Evolutionary conservation across 2,329 filamentous ascomycete species (phyloP).

Genomic region (Ophiosphaerella herpotricha): DNA sequence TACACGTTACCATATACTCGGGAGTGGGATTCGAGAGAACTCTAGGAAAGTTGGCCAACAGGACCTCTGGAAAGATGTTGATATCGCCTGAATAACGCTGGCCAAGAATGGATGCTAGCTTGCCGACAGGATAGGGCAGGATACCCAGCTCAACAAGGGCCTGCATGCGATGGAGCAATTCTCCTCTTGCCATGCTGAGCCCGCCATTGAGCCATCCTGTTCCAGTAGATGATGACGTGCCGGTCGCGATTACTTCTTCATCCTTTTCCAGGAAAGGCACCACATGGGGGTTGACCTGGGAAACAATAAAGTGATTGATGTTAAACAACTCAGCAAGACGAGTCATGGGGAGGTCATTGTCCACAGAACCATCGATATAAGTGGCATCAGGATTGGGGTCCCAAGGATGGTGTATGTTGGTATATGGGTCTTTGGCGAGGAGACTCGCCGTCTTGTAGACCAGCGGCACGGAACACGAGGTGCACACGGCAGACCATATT

Average conservation of each 20-base stretch:
- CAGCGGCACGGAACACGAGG: constrained; percentile 89
- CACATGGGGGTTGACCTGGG: constrained; percentile 94
- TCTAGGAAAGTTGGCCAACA: constrained; percentile 71
- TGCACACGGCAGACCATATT: constrained; percentile 96
- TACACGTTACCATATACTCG: constrained; percentile 83
- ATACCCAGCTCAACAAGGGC: constrained; percentile 79
- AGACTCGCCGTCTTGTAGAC: constrained; percentile 80
- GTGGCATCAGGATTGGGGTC: constrained; percentile 76
- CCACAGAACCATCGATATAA: constrained; percentile 94
- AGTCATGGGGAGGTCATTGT: constrained; percentile 91
- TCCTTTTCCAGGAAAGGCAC: constrained; percentile 82
- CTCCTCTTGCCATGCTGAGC: constrained; percentile 75
- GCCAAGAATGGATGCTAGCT: constrained; percentile 78
- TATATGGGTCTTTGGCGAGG: constrained; percentile 82
- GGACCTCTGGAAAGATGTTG: constrained; percentile 84
- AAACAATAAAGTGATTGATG: constrained; percentile 97
- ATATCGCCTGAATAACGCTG: constrained; percentile 96
- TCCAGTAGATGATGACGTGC: constrained; percentile 48
- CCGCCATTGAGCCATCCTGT: constrained; percentile 68
- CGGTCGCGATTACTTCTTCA: constrained; percentile 57
- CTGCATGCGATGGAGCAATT: constrained; percentile 79
- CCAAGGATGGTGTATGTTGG: constrained; percentile 79
- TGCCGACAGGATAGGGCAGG: constrained; percentile 77
- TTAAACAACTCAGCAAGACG: constrained; percentile 94
- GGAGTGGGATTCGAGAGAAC: constrained; percentile 83